Conservation (phyloP, 495 filamentous ascomycete species). For the Staphylotrichum tortipilum region DNA sequence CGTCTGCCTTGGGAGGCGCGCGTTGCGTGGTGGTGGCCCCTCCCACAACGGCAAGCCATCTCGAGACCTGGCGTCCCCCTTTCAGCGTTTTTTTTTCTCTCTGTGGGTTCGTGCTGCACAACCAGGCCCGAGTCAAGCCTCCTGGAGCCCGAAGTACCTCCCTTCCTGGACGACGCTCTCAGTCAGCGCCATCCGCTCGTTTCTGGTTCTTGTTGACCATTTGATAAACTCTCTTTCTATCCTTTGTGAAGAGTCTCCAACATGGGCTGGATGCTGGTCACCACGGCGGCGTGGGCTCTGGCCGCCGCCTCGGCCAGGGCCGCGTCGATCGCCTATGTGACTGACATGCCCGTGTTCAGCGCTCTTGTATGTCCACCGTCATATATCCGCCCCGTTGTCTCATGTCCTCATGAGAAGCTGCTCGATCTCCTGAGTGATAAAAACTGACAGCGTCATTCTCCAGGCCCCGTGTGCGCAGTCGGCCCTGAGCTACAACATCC, state of each 20-base stretch:
- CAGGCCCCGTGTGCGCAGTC: conserved; percentile 41
- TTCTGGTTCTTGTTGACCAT: neutral
- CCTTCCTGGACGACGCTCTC: conserved; percentile 1
- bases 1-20: neutral
- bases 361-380: conserved; percentile 27
- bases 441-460: neutral
- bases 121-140: neutral
- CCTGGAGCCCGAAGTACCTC: too few species aligned
- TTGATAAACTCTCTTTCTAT: neutral
- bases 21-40: neutral
- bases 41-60: neutral
- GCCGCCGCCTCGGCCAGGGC: conserved; percentile 5
- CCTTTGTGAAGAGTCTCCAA: conserved; percentile 3
- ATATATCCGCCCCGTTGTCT: neutral
- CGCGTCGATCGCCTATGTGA: conserved; percentile 31
- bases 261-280: conserved; percentile 10
- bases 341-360: conserved; percentile 34
- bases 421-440: neutral
- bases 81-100: neutral
- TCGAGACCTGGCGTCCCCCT: neutral
- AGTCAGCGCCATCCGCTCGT: conserved; percentile 5
- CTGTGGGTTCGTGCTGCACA: neutral
- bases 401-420: too few species aligned
- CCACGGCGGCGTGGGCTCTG: conserved; percentile 4
- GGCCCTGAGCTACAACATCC: conserved; percentile 34